Percentiles rank a stretch among this genome's conserved stretches.
Conservation (phyloP, 1,139 yeast species). For the Yamadazyma triangularis region DNA sequence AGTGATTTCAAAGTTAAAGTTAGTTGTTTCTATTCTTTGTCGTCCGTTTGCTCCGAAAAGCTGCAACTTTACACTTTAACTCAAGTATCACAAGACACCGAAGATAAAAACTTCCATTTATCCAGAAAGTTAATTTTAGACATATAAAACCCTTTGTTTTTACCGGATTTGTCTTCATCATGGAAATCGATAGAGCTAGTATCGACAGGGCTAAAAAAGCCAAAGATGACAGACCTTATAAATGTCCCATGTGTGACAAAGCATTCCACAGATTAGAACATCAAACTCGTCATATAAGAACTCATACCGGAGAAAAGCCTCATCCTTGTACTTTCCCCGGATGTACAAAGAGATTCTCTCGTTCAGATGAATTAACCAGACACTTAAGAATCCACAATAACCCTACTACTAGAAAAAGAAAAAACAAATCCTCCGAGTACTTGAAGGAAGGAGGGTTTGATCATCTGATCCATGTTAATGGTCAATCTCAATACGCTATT, state of each 20-base stretch:
- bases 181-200: too few species aligned
- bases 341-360: conserved; percentile 60
- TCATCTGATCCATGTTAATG: conserved; percentile 3
- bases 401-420: conserved; percentile 39
- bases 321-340: conserved; percentile 67
- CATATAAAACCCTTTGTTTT: not conserved
- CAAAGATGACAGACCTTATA: conserved; percentile 43
- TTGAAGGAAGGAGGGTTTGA: conserved; percentile 4
- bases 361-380: conserved; percentile 67
- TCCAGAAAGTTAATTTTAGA: not conserved
- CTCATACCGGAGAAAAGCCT: conserved; percentile 73
- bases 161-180: too few species aligned
- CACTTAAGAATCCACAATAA: conserved; percentile 63
- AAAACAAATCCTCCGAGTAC: conserved; percentile 16
- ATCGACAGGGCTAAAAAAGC: conserved; percentile 2
- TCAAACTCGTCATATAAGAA: conserved; percentile 67
- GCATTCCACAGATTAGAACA: conserved; percentile 64
- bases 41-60: conserved; percentile 1
- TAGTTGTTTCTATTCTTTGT: too few species aligned
- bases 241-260: conserved; percentile 57
- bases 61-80: conserved; percentile 1
- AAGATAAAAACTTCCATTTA: not conserved
- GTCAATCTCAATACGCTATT: conserved; percentile 13
- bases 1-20: too few species aligned
- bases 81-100: not conserved